Base-by-base conservation (phyloP, 306 rosid species). In the Begonia masoniana region DNA sequence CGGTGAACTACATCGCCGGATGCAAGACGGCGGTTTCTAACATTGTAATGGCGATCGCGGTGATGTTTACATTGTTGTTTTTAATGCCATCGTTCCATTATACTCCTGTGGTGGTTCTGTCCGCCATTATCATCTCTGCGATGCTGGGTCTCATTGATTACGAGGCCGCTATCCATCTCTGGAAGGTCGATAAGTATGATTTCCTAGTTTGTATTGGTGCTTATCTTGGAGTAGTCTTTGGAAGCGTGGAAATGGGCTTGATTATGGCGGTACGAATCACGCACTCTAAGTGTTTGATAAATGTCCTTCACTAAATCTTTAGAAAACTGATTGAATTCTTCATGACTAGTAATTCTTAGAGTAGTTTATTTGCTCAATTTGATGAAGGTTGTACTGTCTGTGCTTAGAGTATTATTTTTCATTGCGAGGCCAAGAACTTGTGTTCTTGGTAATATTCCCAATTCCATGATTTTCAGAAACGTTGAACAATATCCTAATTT, bases 401-500 rank as follows among this genome's bases (percentile, higher is more conserved):
- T 62, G 31, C 24, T 62, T 21, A 62, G 59, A 39, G 31, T 62
- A 41, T 58, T 62, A 42, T 59, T 62, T 17, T 13, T 52, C 17
- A 19, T 53, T 4, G 59, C 66, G 1, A 62, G 66, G 46, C 66
- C 66, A 21, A 62, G 52, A 26, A 62, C 59, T 52, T 43, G 45
- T 24, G 35, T 46, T 19, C 13, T 62, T 35, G 66, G 66, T 13
- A 62, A 62, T 24, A 21, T 62, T 43, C 66, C 66, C 26, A 53
- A 53, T 41, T 52, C 66, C 24, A 52, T 41, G 31, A 62, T 62
- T 43, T 62, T 52, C 52, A 52, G 59, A 62, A 62, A 56, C 46
- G 39, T 62, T 24, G 59, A 53, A 49, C 58, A 53, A 24, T 62
- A 62, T 46, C 58, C 59, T 52, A 53, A 56, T 35, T 58, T 58